Base-by-base conservation (phyloP, 306 rosid species). In the Senna siamea region DNA sequence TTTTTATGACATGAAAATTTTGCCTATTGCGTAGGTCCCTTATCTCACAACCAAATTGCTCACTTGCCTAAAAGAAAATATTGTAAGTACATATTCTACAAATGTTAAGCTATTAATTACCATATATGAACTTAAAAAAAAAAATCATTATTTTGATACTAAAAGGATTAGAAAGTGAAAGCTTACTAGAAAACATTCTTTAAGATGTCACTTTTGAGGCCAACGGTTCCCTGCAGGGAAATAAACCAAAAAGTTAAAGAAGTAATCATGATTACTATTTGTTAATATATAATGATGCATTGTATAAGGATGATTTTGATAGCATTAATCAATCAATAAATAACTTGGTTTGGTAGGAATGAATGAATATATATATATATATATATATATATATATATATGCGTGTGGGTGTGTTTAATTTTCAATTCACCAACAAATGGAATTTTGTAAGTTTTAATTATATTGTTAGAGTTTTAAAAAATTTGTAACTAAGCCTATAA, bases 1-100 rank as follows among this genome's bases (percentile, higher is more conserved):
- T 84, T 86, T 73, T 73, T 64, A 46, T 38, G 66, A 41, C 48
- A 73, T 28, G n/a, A 57, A 51, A 60, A 66, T 66, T 75, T n/a
- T 51, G 66, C 52, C 79, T 26, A 66, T 65, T 64, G 72, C 72
- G 79, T 73, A 61, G 77, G 84, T 46, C 80, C 87, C 66, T 56
- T 75, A 54, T 56, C 50, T 19, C 57, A 76, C 35, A 41, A 50
- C 58, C 66, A 54, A 67, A 54, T 51, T 52, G 37, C 37, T 32
- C 37, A 32, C 10, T 28, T 37, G n/a, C n/a, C n/a, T n/a, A n/a
- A n/a, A n/a, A n/a, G n/a, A n/a, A n/a, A n/a, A n/a, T n/a, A n/a
- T n/a, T n/a, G n/a, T n/a, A n/a, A n/a, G n/a, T n/a, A n/a, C n/a
- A n/a, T n/a, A n/a, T 56, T 75, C 37, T 54, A 41, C 56, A 55